Percentiles rank a stretch among this genome's conserved stretches.
These are phyloP conservation scores for Neurospora sp. DNA, from an alignment of 495 filamentous ascomycete species.

Conservation along the genomic window DNA sequence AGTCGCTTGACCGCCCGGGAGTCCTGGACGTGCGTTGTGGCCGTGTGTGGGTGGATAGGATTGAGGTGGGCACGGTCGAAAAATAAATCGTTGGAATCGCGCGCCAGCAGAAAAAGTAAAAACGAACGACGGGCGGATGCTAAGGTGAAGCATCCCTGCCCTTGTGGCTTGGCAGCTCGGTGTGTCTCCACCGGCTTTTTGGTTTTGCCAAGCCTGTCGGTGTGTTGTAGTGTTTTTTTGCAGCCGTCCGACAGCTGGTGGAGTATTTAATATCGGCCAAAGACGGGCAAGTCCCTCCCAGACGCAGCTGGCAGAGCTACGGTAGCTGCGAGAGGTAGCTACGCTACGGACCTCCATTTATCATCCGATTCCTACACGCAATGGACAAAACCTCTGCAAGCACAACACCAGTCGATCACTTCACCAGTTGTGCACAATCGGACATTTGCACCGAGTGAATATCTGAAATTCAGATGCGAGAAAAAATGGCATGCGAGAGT, in stretches of 20 bases:
- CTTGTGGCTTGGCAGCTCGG: background rate
- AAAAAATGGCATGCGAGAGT: background rate
- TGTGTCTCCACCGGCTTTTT: background rate
- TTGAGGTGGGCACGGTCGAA: background rate
- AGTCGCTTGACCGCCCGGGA: background rate
- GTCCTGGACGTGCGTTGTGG: background rate
- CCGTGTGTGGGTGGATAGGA: background rate
- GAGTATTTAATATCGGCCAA: background rate
- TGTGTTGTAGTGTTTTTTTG: background rate
- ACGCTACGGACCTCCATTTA: background rate
- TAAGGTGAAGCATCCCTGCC: background rate
- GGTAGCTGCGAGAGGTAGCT: background rate
- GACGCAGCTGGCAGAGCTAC: background rate
- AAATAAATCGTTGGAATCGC: background rate
- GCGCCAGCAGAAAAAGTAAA: background rate
- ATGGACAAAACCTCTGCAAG: background rate
- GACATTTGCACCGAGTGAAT: background rate
- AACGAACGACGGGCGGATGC: background rate
- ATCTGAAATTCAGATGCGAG: background rate
- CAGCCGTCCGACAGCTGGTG: background rate
- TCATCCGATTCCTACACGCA: background rate
- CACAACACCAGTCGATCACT: background rate
- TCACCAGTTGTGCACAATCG: background rate
- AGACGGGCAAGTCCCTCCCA: background rate
- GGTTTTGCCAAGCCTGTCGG: background rate